Base-by-base conservation (phyloP, 768 basidiomycete species). In the Xerocomellus intermedius region DNA sequence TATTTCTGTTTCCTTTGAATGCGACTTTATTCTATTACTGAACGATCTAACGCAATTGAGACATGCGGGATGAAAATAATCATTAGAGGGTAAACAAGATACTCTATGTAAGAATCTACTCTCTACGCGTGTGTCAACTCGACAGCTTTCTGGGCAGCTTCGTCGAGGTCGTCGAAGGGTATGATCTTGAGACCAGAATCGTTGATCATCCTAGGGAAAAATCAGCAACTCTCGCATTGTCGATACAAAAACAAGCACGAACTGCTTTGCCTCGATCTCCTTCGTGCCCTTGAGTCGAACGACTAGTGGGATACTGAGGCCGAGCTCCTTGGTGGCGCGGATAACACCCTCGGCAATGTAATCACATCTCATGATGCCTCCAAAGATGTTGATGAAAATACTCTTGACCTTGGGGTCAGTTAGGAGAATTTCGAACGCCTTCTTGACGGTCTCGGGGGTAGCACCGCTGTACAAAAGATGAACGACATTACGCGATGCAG, bases 361-460 rank as follows among this genome's bases (percentile, higher is more conserved):
- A 70, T 99, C 97, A 66, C 97, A 99, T 67, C 97, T 86, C 97
- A 99, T 99, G 76, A 98, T 99, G 68, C 89, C 94, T 62, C 93
- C 92, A 64, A 95, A 94, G 70, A 94, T 94, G 77, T 99, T 99
- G 76, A 99, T 97, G 72, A 98, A 98, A 64, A 99, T 99, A 54
- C 91, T 91, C 81, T 95, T 96, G 64, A 98, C 96, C 70, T 91
- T 91, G 59, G 87, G 85, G 68, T 98, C 94, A 43, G 83, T 74
- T 22, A 96, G 79, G 22, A 99, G 81, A 63, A 99, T 91, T 74
- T 98, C 94, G 64, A 99, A 99, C 3, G 97, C 97, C 75, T 95
- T 98, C 82, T 98, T 99, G 63, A 99, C 97, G 5, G 97, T 98
- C 68, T 97, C 92, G n/a, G 97, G 94, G 14, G 96, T 98, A 33